Conservation (phyloP, 2,329 filamentous ascomycete genomes). For the Claviceps sp. region DNA sequence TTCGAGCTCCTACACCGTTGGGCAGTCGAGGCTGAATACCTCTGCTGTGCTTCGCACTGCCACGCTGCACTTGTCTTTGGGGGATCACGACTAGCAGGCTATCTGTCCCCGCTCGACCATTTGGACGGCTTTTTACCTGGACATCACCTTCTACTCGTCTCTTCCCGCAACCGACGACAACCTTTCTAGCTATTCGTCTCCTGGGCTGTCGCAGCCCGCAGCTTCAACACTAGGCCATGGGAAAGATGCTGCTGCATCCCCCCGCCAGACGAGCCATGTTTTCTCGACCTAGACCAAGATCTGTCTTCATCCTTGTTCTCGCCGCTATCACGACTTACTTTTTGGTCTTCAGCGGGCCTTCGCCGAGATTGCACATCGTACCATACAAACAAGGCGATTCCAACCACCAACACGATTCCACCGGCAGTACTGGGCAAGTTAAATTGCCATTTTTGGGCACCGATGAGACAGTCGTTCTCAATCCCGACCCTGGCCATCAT, state of each 20-base stretch:
- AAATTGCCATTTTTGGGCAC: background rate
- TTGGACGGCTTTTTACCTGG: background rate
- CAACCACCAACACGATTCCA: conserved; percentile 2
- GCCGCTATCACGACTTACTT: conserved; percentile 29
- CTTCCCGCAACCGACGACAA: background rate
- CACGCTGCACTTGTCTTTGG: background rate
- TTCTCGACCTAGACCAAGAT: conserved; percentile 26
- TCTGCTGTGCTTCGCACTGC: background rate
- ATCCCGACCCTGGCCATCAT: conserved; percentile 4
- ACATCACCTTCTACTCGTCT: background rate
- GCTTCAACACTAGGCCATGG: conserved; percentile 7
- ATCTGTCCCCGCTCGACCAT: background rate
- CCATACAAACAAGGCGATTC: conserved; percentile 12
- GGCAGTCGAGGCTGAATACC: background rate
- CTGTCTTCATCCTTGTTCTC: conserved; percentile 26
- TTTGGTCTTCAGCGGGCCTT: conserved; percentile 25
- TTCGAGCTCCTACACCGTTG: background rate
- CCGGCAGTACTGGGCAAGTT: background rate
- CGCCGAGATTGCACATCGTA: conserved; percentile 21
- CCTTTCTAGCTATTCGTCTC: background rate
- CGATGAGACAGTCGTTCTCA: background rate
- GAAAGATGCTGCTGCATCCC: conserved; percentile 22
- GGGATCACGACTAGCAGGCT: conserved; percentile 4
- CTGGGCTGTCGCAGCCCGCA: background rate
- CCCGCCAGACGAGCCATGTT: conserved; percentile 16